Conservation (phyloP, 169 alveolate genomes). For the Amoebophrya sp. region DNA sequence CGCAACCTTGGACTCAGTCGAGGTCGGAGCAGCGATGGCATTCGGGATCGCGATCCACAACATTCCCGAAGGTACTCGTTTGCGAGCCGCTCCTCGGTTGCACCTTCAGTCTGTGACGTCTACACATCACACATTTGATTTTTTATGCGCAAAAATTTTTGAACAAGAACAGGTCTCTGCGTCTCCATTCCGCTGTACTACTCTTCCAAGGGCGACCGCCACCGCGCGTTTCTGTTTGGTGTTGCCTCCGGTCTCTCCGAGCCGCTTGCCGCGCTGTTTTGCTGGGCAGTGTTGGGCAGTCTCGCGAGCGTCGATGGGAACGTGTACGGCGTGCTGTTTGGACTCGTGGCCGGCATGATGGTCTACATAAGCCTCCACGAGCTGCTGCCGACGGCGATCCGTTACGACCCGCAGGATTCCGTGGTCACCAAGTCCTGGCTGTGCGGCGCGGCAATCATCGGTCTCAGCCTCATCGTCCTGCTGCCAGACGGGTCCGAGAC, state of each 20-base stretch:
- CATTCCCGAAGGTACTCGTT: slow-evolving; percentile 21
- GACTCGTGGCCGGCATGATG: slow-evolving; percentile 8
- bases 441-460: slow-evolving; percentile 7
- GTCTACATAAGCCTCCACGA: slow-evolving; percentile 8
- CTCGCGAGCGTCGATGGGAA: neutral
- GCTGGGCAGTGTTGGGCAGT: neutral
- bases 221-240: neutral
- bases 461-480: no score
- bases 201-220: neutral
- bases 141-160: neutral
- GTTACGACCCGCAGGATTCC: slow-evolving; percentile 11
- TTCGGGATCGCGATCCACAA: slow-evolving; percentile 25
- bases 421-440: slow-evolving; percentile 1
- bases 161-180: neutral
- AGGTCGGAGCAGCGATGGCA: slow-evolving; percentile 15
- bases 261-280: neutral
- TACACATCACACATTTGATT: no score
- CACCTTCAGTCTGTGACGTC: no score
- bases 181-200: neutral
- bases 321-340: neutral
- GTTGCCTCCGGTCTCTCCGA: neutral
- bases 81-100: neutral
- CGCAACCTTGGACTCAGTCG: slow-evolving; percentile 1
- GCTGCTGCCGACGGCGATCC: slow-evolving; percentile 17
- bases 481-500: no score